Conservation (phyloP, 2,329 filamentous ascomycete species). For the Pyricularia pennisetigena region DNA sequence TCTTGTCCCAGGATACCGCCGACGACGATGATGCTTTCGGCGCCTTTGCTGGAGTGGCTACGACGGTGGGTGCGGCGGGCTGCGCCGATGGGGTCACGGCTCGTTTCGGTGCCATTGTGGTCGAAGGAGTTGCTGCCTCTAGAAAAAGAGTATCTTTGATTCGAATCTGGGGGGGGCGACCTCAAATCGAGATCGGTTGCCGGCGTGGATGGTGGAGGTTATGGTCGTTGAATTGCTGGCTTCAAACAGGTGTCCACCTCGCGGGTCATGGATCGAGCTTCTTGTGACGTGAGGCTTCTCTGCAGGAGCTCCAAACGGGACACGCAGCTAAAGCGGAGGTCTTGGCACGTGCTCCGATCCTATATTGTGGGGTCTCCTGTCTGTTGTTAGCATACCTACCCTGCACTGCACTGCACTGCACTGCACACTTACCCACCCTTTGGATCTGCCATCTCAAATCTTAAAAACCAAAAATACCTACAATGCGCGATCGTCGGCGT, state of each 20-base stretch:
- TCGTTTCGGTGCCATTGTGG: slow-evolving; percentile 8
- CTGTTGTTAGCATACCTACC: not conserved
- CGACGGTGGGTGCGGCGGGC: not conserved
- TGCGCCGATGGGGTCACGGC: slow-evolving; percentile 3
- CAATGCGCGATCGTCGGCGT: not conserved
- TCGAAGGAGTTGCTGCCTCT: not conserved
- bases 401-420: no score
- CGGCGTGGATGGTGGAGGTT: not conserved
- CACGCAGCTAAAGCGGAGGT: not conserved
- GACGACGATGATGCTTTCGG: not conserved
- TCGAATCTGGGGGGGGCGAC: not conserved
- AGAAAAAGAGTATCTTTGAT: not conserved
- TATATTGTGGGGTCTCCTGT: not conserved
- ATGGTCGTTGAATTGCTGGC: not conserved
- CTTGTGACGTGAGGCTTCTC: not conserved
- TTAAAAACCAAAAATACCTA: not conserved
- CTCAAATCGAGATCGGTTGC: not conserved
- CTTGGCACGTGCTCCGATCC: not conserved
- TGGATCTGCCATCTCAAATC: not conserved
- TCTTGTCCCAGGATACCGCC: slow-evolving; percentile 39
- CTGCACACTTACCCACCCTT: no score
- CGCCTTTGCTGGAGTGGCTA: not conserved
- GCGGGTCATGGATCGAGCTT: not conserved
- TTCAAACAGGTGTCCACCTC: not conserved
- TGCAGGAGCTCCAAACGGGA: no score